Evolutionary conservation across 2,329 filamentous ascomycete genomes (phyloP).

Genomic region (Lachnellula suecica): DNA sequence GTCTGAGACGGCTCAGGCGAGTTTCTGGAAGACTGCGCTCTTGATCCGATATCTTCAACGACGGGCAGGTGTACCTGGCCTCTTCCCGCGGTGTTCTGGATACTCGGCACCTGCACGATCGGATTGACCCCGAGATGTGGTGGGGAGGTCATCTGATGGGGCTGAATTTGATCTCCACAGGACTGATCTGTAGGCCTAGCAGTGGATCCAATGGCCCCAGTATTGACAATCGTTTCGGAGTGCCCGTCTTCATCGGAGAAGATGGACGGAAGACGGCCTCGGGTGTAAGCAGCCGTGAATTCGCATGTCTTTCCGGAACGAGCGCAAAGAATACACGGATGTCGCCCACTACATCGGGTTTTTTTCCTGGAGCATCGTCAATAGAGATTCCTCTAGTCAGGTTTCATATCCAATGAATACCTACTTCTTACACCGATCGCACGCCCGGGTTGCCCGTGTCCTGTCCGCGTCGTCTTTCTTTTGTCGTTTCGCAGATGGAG

Average conservation of each 20-base stretch:
- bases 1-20: constrained; percentile 47
- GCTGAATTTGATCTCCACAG: not conserved
- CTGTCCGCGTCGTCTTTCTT: constrained; percentile 19
- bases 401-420: constrained; percentile 7
- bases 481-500: constrained; percentile 11
- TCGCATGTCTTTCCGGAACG: constrained; percentile 38
- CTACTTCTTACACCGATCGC: constrained; percentile 48
- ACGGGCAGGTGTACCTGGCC: not conserved
- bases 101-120: not conserved
- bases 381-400: not conserved
- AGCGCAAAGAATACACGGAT: constrained; percentile 39
- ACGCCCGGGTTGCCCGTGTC: constrained; percentile 43
- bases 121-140: not conserved
- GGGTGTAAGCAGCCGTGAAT: constrained; percentile 48
- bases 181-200: not conserved
- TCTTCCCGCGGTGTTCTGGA: not conserved
- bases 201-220: not conserved
- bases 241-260: constrained; percentile 21
- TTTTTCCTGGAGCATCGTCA: constrained; percentile 39
- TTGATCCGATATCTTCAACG: constrained; percentile 3
- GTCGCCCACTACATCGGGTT: constrained; percentile 39
- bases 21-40: constrained; percentile 32
- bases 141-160: not conserved
- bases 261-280: constrained; percentile 42
- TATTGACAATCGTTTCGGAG: not conserved